These are phyloP conservation scores for Nicotiana rustica DNA, from an alignment of 305 asterid genomes.

Conservation along the genomic window DNA sequence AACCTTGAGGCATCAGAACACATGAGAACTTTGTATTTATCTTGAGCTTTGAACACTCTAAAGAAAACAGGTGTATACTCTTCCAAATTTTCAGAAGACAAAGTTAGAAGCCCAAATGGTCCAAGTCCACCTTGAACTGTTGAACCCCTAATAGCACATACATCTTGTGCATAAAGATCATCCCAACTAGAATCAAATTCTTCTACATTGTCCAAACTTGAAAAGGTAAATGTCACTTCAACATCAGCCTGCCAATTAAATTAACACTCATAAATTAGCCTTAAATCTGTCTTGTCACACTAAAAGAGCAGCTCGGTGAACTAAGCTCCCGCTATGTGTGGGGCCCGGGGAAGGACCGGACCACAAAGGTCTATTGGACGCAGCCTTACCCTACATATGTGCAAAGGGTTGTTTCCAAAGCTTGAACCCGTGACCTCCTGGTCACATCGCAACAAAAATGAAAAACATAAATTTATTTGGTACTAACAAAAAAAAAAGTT, in stretches of 20 bases:
- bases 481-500: not conserved
- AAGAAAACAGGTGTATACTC: slow-evolving; percentile 57
- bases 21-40: slow-evolving; percentile 47
- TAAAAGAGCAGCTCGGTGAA: no score
- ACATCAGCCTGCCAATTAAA: slow-evolving; percentile 47
- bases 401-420: no score
- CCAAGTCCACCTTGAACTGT: slow-evolving; percentile 53
- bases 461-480: not conserved
- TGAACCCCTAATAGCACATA: slow-evolving; percentile 46
- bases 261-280: not conserved
- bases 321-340: no score
- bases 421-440: no score
- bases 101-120: slow-evolving; percentile 54
- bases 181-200: slow-evolving; percentile 48
- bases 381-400: no score
- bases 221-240: slow-evolving; percentile 52
- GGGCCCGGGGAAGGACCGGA: no score
- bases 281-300: not conserved
- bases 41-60: slow-evolving; percentile 42
- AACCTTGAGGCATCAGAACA: slow-evolving; percentile 59
- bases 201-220: slow-evolving; percentile 53
- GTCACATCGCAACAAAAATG: no score
- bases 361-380: no score
- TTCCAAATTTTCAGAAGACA: slow-evolving; percentile 45
- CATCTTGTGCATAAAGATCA: slow-evolving; percentile 44